Percentiles rank a stretch among this genome's conserved stretches.
phyloP scores from a whole-genome alignment of 371 early-diverging fungal genomes.

The Haplosporangium sp. region DNA sequence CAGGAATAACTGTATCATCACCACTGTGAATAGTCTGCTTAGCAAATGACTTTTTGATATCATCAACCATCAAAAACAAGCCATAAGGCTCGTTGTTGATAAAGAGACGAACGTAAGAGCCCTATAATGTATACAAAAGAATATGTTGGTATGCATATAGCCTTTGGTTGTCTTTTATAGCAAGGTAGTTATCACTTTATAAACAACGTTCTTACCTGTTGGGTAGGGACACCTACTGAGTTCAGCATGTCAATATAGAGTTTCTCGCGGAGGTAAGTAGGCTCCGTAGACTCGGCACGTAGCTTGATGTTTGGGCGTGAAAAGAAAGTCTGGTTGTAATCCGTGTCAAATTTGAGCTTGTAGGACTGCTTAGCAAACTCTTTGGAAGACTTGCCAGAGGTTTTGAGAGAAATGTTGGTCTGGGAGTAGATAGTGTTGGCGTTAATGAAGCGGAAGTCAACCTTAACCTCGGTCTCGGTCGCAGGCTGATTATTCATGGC shows the following conservation, averaged over 20 bases:
- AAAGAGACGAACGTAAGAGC: constrained; percentile 63
- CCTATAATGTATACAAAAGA: constrained; percentile 8
- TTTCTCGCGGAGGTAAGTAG: constrained; percentile 65
- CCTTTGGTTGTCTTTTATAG: not conserved
- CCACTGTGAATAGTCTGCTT: constrained; percentile 61
- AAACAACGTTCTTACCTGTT: constrained; percentile 30
- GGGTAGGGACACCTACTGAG: constrained; percentile 66
- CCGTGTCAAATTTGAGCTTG: constrained; percentile 63
- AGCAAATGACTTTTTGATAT: constrained; percentile 61
- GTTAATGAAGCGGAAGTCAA: constrained; percentile 60
- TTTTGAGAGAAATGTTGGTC: constrained; percentile 58
- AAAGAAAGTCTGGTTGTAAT: constrained; percentile 58
- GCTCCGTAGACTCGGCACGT: constrained; percentile 66
- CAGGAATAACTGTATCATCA: constrained; percentile 51
- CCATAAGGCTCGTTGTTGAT: constrained; percentile 66
- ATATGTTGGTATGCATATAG: not conserved
- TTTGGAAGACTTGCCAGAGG: constrained; percentile 69
- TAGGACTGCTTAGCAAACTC: constrained; percentile 68
- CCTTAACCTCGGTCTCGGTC: constrained; percentile 47
- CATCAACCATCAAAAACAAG: constrained; percentile 68
- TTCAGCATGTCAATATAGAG: constrained; percentile 61
- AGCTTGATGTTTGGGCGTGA: constrained; percentile 65
- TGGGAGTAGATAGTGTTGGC: constrained; percentile 59
- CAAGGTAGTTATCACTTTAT: not conserved
- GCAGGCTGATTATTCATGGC: constrained; percentile 56